Evolutionary conservation across 2,329 filamentous ascomycete genomes (phyloP), one percentile per base, ranked within the genome.

Genomic region (Macrophomina phaseolina): DNA sequence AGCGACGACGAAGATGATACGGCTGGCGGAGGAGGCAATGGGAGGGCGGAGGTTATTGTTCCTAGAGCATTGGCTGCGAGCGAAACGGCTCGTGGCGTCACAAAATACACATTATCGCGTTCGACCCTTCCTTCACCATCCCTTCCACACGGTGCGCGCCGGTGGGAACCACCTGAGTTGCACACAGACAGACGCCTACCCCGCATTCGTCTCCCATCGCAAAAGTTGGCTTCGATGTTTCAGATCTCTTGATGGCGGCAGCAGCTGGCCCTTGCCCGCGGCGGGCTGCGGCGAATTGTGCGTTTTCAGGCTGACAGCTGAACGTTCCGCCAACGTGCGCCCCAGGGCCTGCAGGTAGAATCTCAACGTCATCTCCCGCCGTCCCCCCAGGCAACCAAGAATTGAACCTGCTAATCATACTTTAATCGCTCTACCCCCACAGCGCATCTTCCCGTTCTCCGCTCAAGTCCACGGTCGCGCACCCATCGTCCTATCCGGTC

Each of bases 191-290:
- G 36, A 23, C 23, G 23, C 7, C 14, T 62, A 49, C 58, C 58
- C 58, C 58, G 58, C 58, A 62, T 16, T 62, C 45, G 16, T 12
- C n/a, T 48, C 42, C 42, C 23, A 23, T 34, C 56, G 58, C 32
- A 30, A 48, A 30, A 28, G 34, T 62, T 49, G 58, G 58, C 36
- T n/a, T 36, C 11, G 45, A n/a, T 16, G 58, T 62, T 62, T 62
- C 58, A 62, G 58, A 12, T 30, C 9, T 23, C 4, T 36, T 53
- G n/a, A 18, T 18, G 61, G 61, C 61, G 61, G 48, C 61, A 64
- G 61, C 48, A 64, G 61, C 34, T 64, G 61, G 49, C 38, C 61
- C 61, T 53, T 64, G 61, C 61, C 61, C 34, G 34, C 16, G 12
- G 42, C 9, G 42, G 5, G 7, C 9, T 36, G 42, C 32, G 16